These are phyloP conservation scores for Dipodascus albidus DNA, from an alignment of 805 yeast genomes.

Conservation along the genomic window DNA sequence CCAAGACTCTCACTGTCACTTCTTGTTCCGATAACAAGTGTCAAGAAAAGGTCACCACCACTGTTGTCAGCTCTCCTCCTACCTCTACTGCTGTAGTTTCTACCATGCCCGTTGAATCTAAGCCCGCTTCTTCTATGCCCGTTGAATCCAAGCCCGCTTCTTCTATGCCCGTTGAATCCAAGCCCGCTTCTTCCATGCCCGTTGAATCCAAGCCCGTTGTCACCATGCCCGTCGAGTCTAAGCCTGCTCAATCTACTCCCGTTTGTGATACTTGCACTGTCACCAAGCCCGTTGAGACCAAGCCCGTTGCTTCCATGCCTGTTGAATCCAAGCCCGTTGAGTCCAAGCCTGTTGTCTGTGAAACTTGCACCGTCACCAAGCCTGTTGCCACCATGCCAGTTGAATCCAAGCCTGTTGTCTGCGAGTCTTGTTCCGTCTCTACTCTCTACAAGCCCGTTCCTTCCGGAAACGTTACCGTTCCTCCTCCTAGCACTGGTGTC, in stretches of 20 bases:
- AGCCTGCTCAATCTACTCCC: background rate
- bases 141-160: background rate
- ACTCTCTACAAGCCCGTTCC: background rate
- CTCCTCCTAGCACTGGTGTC: background rate
- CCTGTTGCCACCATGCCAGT: background rate
- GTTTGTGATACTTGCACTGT: background rate
- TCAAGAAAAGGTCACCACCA: background rate
- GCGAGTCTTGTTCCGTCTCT: background rate
- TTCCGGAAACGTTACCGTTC: background rate
- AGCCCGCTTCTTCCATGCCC: background rate
- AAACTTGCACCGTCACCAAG: background rate
- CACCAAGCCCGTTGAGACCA: background rate
- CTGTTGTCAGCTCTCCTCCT: background rate
- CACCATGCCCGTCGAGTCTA: background rate
- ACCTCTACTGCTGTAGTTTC: background rate
- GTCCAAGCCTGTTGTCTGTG: background rate
- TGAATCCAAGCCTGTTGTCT: background rate
- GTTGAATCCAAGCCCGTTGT: background rate
- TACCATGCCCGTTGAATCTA: background rate
- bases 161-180: background rate
- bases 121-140: background rate
- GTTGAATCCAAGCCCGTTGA: background rate
- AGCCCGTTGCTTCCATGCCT: background rate
- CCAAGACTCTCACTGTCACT: background rate
- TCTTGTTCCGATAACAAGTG: background rate